Conservation (phyloP, 352 stramenopile genomes). For the Pythium biforme region DNA sequence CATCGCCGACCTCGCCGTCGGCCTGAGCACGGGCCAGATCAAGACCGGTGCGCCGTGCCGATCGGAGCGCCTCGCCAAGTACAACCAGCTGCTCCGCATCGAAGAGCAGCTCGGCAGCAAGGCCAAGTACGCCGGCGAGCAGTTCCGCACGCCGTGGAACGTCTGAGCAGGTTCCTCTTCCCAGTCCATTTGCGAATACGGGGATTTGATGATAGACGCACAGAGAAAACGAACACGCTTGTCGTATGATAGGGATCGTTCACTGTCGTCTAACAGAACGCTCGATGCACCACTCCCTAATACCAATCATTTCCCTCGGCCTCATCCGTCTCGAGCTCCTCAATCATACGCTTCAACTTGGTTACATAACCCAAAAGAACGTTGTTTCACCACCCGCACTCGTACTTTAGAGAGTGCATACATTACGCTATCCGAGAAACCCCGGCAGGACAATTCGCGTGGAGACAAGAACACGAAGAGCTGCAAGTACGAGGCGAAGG, state of each 20-base stretch:
- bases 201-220: too few species aligned
- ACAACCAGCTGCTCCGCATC: conserved; percentile 99
- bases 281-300: too few species aligned
- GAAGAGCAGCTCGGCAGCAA: conserved; percentile 94
- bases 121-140: conserved; percentile 72
- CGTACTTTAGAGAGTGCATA: neutral
- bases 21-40: conserved; percentile 98
- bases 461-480: neutral
- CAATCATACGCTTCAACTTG: neutral
- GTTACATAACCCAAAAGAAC: neutral
- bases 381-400: neutral
- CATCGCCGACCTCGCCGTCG: conserved; percentile 99
- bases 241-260: too few species aligned
- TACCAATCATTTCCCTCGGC: too few species aligned
- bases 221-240: too few species aligned
- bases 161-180: conserved; percentile 7
- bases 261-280: too few species aligned
- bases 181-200: neutral
- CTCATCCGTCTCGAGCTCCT: neutral
- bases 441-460: too few species aligned
- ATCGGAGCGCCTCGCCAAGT: conserved; percentile 97
- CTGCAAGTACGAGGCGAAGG: neutral
- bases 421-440: neutral
- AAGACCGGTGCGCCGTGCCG: conserved; percentile 98
- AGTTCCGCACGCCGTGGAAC: conserved; percentile 61